Evolutionary conservation across 345 rosid species (phyloP).

Genomic region (Syzygium oleosum): DNA sequence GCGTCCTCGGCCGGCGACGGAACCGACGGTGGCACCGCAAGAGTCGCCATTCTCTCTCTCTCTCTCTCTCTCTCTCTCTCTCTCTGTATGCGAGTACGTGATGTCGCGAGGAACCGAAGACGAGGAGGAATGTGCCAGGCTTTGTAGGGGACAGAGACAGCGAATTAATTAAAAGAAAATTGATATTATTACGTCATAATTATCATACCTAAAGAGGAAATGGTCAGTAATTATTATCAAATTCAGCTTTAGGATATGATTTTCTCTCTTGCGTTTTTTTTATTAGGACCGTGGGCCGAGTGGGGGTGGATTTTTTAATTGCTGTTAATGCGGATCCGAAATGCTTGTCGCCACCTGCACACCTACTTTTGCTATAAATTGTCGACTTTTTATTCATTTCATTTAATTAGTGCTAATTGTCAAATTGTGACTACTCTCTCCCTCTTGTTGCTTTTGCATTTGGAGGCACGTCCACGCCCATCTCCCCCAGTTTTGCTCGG

Average conservation of each 20-base stretch:
- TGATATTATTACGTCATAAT: neutral
- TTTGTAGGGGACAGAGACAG: neutral
- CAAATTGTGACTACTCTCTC: neutral
- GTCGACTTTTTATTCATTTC: neutral
- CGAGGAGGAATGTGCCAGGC: neutral
- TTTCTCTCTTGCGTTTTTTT: neutral
- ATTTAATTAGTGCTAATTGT: neutral
- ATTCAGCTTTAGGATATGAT: neutral
- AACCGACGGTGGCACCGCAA: slow-evolving; percentile 47
- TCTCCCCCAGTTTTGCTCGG: neutral
- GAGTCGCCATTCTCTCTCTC: slow-evolving; percentile 48
- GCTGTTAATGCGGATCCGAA: neutral
- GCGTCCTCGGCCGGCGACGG: slow-evolving; percentile 81
- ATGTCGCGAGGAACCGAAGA: neutral
- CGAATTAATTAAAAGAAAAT: neutral
- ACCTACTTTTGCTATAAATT: neutral
- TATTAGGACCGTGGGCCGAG: neutral
- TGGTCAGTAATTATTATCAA: neutral
- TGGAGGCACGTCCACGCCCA: neutral
- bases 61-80: slow-evolving; percentile 2
- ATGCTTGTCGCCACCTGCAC: neutral
- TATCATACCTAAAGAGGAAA: neutral
- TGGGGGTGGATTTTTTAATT: neutral
- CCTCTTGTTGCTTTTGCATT: neutral
- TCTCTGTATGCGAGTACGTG: neutral